Base-by-base conservation (phyloP, 768 basidiomycete genomes). In the Lyophyllum shimeji region DNA sequence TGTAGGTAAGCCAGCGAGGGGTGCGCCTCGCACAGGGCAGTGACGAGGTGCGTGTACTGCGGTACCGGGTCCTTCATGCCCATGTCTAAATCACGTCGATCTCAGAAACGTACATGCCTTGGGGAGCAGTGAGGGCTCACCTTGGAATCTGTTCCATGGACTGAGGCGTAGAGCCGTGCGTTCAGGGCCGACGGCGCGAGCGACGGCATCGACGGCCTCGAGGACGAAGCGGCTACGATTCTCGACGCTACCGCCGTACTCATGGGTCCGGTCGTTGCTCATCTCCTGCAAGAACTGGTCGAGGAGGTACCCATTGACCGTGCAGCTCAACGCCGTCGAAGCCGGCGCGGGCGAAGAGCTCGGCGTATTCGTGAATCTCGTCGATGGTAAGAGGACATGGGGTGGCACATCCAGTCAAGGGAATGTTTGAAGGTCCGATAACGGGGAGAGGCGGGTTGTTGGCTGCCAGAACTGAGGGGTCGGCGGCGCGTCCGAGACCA, bases 201-300 rank as follows among this genome's bases (percentile, higher is more conserved):
- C 72, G 0, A 88, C 69, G 0, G 81, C 82, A 33, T 80, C 74
- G 7, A 83, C 65, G 34, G 87, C 72, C 55, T 86, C 82, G 4
- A 86, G 69, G 0, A 68, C 63, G 65, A 91, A 89, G 24, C 82
- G 74, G 0, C 75, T 71, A 6, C 90, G 74, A 54, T 80, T 82
- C 65, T 86, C 81, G 23, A 89, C 69, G 42, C 77, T 79, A 2
- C 90, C 89, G 0, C 90, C 89, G 66, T 86, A 92, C 42, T 76
- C 71, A 64, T 90, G 87, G 7, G 78, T 82, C 13, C 86, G 77
- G 3, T 75, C 62, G 67, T 89, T 89, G 33, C 73, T 72, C n/a
- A 73, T 64, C 24, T 79, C 73, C 62, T 86, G 83, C 9, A 84
- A 56, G 74, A 89, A 88, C 63, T 89, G 84, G 62, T 89, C 83